phyloP scores from a whole-genome alignment of 257 asterid genomes.

The Gentiana macrophylla region DNA sequence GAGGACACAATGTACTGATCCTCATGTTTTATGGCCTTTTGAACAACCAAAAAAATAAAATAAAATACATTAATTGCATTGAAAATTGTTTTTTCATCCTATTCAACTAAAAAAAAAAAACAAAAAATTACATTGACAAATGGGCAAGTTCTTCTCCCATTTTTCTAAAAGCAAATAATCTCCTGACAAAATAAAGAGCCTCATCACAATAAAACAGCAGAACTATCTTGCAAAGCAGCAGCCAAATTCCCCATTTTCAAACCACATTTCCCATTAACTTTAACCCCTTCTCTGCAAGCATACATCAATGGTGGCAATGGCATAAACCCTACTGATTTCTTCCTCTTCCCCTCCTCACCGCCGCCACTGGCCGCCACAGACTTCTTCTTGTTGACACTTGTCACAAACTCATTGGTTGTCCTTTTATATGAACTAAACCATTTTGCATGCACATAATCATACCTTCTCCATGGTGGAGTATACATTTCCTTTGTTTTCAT shows the following conservation, averaged over 20 bases:
- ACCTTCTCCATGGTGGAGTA: constrained; percentile 84
- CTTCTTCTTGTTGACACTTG: too few relatives aligned
- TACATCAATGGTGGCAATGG: constrained; percentile 15
- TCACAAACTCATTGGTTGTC: constrained; percentile 38
- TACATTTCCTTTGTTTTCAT: constrained; percentile 37
- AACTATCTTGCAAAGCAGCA: constrained; percentile 20
- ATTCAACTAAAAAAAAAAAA: too few relatives aligned
- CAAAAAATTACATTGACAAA: too few relatives aligned
- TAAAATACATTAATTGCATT: too few relatives aligned
- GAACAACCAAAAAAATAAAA: too few relatives aligned
- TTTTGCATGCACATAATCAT: constrained; percentile 49
- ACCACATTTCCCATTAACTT: constrained; percentile 11
- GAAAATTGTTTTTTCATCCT: too few relatives aligned
- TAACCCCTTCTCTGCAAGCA: constrained; percentile 27
- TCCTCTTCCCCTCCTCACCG: constrained; percentile 7
- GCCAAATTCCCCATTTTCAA: constrained; percentile 44
- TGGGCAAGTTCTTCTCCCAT: too few relatives aligned
- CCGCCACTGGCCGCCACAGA: background rate
- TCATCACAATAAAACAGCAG: too few relatives aligned
- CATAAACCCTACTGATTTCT: constrained; percentile 37
- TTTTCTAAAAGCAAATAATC: too few relatives aligned
- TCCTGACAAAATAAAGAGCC: too few relatives aligned
- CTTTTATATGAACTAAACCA: constrained; percentile 58
- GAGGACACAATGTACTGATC: too few relatives aligned
- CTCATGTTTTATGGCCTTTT: too few relatives aligned